Evolutionary conservation across 495 filamentous ascomycete species (phyloP), one percentile per base, ranked within the genome.

Genomic region (Aspergillus affinis): DNA sequence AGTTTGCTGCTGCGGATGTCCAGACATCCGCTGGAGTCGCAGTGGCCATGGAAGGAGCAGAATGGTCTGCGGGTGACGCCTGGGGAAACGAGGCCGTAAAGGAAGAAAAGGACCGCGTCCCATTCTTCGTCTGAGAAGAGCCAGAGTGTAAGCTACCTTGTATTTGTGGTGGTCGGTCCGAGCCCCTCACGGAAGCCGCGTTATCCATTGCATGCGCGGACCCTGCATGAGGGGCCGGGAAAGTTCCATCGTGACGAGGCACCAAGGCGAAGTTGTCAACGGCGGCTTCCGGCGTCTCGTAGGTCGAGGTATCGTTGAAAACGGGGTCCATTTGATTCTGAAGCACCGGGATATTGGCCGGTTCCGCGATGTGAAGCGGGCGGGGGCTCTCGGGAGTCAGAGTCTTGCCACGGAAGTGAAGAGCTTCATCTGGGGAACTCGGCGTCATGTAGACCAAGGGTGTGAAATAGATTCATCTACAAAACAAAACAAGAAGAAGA

Each of bases 351-450:
- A 90, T 87, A 64, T 84, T 89, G 60, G 86, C 79, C 46, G 87
- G 85, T 64, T 87, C 84, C 63, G 88, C 83, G 65, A 87, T 78
- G 71, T 90, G 86, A 63, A 90, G 64, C 57, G 88, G 88, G 60
- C 86, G 83, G 58, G 88, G 88, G 69, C 86, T 89, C 65, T 89
- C 83, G 64, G 88, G 88, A 72, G 87, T 88, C 69, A 89, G 73
- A 57, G 84, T 83, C 77, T 87, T 85, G 74, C 84, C 83, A 64
- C 83, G 85, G 68, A 84, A 85, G 67, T 87, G 81, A 73, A 84
- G 80, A 65, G 83, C 81, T 78, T 89, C 84, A 75, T 83, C 75
- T 54, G 83, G 84, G 61, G 80, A 75, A 76, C 76, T 82, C 74
- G 82, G 80, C 73, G 83, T 87, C 87, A 89, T 89, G 75, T 75